Evolutionary conservation across 495 filamentous ascomycete genomes (phyloP), one percentile per base, ranked within the genome.

Genomic region (Oleoguttula mirabilis): DNA sequence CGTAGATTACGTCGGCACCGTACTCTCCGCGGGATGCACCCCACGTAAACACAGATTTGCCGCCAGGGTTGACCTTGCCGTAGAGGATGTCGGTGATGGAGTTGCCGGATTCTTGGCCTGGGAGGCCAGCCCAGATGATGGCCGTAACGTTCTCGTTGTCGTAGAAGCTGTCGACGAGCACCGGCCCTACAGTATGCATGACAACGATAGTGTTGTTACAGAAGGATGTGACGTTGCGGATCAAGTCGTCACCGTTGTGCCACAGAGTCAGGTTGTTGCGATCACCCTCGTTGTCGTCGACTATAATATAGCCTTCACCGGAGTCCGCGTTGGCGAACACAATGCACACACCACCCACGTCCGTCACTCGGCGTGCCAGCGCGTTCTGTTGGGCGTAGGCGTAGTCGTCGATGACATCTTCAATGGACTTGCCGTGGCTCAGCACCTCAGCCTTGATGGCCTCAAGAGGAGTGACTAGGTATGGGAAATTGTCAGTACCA

Each of bases 171-270:
- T 77, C 72, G 17, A 94, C 54, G 0, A 93, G 64, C 15, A 95
- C 84, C 12, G 88, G 73, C 2, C 84, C 85, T 6, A 80, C 72
- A 3, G 82, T 80, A 62, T 96, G 88, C 48, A 98, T 80, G 39
- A 96, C 75, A 11, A 98, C 83, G 40, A 98, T 77, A 15, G 88
- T 94, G 70, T 94, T 94, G 64, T 82, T 78, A 66, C 83, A 90
- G 47, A 73, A 56, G 15, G 73, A 68, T 3, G 85, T 73, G 19
- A 93, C 84, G 35, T 77, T 78, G 53, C 76, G 69, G 59, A 98
- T 77, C 27, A 96, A 66, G 0, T 68, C 66, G 33, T 95, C 88
- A 11, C 82, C 86, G 43, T 78, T 75, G 47, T 72, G 63, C 88
- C 90, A 95, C 0, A 94, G 68, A 3, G 87, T 95, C 32, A 98